Evolutionary conservation across 768 basidiomycete species (phyloP), one percentile per base, ranked within the genome.

Genomic region (Mycena galopus): DNA sequence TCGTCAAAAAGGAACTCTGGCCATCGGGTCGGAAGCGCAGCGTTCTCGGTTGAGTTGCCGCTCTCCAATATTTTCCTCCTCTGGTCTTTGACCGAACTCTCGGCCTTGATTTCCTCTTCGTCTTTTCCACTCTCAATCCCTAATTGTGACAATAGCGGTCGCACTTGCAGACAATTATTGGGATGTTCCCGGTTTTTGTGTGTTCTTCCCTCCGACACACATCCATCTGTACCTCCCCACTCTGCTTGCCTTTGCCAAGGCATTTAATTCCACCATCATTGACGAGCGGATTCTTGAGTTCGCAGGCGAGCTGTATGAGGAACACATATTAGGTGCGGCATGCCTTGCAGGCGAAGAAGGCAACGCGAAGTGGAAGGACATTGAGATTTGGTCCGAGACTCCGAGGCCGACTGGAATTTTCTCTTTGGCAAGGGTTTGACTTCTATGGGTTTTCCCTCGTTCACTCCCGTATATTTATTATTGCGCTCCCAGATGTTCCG

Each of bases 341-440:
- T 88, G 89, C n/a, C 84, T 84, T 53, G 85, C 82, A n/a, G 90
- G 88, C 11, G 80, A 81, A 59, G 88, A 90, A 75, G 89, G 88
- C 60, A 86, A 87, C 44, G 88, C 90, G 10, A 82, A 84, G 67
- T 93, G 91, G 91, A 93, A 92, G 79, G 94, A 95, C 75, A 88
- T 98, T 39, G 97, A 97, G 16, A 96, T 99, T 65, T 96, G 96
- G 89, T 92, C 89, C 6, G 89, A 95, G 68, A 85, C n/a, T n/a
- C n/a, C n/a, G n/a, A n/a, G n/a, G n/a, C 89, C 51, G 92, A 98
- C 81, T 98, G 96, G 91, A 90, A 90, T 66, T 84, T 93, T 30
- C 83, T 99, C 59, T 88, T 96, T 73, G 91, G 91, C 39, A 97
- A 96, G 80, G 93, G 94, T 17, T 83, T 98, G 37, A 87, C 89